A percentile compares a stretch with the other conserved stretches of the same genome.
Evolutionary conservation across 352 stramenopile genomes (phyloP).

Genomic region (Globisporangium viniferum): DNA sequence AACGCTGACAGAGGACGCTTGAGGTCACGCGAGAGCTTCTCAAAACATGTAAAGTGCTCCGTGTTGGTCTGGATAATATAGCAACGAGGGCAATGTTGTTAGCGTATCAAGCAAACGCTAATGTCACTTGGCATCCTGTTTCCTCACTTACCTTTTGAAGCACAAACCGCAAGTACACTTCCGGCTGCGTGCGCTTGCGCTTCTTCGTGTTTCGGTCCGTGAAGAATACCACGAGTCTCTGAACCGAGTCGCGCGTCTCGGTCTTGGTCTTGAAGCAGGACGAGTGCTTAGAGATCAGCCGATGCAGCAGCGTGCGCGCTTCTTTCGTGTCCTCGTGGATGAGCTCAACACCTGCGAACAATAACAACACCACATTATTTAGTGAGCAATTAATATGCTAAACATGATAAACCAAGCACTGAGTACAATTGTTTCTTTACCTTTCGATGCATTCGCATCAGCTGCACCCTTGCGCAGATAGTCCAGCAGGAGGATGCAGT

Average conservation of each 20-base stretch:
- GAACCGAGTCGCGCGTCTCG: slow-evolving; percentile 33
- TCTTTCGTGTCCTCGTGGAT: slow-evolving; percentile 64
- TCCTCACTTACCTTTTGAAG: slow-evolving; percentile 50
- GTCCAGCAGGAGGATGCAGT: slow-evolving; percentile 45
- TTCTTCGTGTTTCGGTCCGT: slow-evolving; percentile 61
- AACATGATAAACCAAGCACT: background rate
- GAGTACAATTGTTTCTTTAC: slow-evolving; percentile 32
- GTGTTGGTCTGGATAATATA: slow-evolving; percentile 42
- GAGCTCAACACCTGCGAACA: slow-evolving; percentile 41
- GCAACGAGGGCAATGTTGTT: background rate
- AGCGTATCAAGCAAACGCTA: background rate
- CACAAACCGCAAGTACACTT: slow-evolving; percentile 60
- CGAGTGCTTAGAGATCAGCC: slow-evolving; percentile 52
- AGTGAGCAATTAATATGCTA: background rate
- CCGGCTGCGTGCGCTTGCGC: slow-evolving; percentile 57
- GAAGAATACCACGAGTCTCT: slow-evolving; percentile 60
- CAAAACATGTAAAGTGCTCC: slow-evolving; percentile 72
- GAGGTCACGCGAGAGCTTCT: slow-evolving; percentile 43
- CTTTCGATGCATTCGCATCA: slow-evolving; percentile 31
- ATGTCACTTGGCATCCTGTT: background rate
- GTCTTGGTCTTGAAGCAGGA: slow-evolving; percentile 67
- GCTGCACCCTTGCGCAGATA: slow-evolving; percentile 56
- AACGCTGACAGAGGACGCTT: slow-evolving; percentile 51
- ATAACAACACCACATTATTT: slow-evolving; percentile 2
- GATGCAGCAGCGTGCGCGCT: slow-evolving; percentile 54